These are phyloP conservation scores for Epicoccum sorghinum DNA, from an alignment of 2,329 filamentous ascomycete genomes.

Conservation along the genomic window DNA sequence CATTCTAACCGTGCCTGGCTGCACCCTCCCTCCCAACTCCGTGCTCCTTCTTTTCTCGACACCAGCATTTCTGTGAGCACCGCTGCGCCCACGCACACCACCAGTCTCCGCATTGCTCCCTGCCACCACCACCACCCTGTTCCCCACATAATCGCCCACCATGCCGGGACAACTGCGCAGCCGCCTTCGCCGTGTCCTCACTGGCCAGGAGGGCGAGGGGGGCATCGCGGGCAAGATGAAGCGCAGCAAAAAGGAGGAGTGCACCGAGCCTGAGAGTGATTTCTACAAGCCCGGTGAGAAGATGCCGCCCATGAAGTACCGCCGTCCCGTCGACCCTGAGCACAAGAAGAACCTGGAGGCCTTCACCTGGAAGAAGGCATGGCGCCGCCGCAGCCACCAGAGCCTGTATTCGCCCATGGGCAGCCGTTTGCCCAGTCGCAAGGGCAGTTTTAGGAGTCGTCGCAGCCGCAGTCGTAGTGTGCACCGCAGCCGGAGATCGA, in stretches of 20 bases:
- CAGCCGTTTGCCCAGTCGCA: slow-evolving; percentile 52
- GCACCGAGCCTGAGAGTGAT: slow-evolving; percentile 49
- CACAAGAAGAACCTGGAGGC: slow-evolving; percentile 58
- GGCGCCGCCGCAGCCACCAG: slow-evolving; percentile 53
- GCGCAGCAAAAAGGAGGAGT: slow-evolving; percentile 37
- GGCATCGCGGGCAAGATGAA: slow-evolving; percentile 32
- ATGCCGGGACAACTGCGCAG: slow-evolving; percentile 54
- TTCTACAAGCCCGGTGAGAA: slow-evolving; percentile 59
- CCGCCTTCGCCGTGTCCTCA: slow-evolving; percentile 54
- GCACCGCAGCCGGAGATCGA: slow-evolving; percentile 41
- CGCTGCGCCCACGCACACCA: not conserved
- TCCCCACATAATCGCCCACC: slow-evolving; percentile 17
- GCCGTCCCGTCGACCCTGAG: slow-evolving; percentile 55
- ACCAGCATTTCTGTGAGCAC: not conserved
- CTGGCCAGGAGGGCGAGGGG: slow-evolving; percentile 37
- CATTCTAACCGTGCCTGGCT: slow-evolving; percentile 16
- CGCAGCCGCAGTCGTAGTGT: slow-evolving; percentile 40
- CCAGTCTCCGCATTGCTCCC: not conserved
- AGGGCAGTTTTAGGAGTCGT: slow-evolving; percentile 40
- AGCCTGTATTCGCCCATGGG: slow-evolving; percentile 58
- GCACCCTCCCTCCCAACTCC: slow-evolving; percentile 14
- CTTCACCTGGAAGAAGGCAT: slow-evolving; percentile 55
- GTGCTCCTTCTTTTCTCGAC: not conserved
- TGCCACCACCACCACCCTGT: not conserved
- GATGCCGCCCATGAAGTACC: slow-evolving; percentile 59